phyloP scores from a whole-genome alignment of 192 early-diverging fungal species.

The Lunasporangiospora selenospora region DNA sequence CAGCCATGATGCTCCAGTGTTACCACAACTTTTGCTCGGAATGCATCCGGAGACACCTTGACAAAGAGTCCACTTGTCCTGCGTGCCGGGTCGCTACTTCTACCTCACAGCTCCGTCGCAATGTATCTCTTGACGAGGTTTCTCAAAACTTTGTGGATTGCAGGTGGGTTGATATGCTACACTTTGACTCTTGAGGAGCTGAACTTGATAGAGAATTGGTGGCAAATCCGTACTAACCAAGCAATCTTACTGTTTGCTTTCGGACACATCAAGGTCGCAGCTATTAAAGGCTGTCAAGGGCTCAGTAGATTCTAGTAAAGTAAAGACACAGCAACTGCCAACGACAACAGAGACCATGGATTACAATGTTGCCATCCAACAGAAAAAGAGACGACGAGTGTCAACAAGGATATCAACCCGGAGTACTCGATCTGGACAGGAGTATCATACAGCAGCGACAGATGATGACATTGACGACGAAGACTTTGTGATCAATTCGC shows the following conservation, averaged over 20 bases:
- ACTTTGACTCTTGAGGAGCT: neutral
- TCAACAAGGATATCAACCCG: slow-evolving; percentile 29
- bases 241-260: no score
- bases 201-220: slow-evolving; percentile 10
- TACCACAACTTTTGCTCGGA: slow-evolving; percentile 81
- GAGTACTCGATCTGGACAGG: neutral
- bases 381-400: slow-evolving; percentile 34
- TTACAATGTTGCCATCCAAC: slow-evolving; percentile 1
- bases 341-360: slow-evolving; percentile 21
- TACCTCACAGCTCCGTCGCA: slow-evolving; percentile 29
- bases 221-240: no score
- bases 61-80: slow-evolving; percentile 67
- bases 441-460: neutral
- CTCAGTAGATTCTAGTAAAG: neutral
- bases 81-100: slow-evolving; percentile 60
- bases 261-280: no score
- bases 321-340: neutral
- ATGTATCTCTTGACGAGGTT: slow-evolving; percentile 33
- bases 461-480: slow-evolving; percentile 24
- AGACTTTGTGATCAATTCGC: slow-evolving; percentile 14
- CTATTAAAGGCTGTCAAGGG: slow-evolving; percentile 16
- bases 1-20: slow-evolving; percentile 69
- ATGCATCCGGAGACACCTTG: slow-evolving; percentile 70
- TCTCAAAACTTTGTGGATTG: slow-evolving; percentile 34
- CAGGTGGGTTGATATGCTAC: slow-evolving; percentile 4